These are phyloP conservation scores for Microstegium vimineum DNA, from an alignment of 176 grass and related monocot genomes.

Conservation along the genomic window DNA sequence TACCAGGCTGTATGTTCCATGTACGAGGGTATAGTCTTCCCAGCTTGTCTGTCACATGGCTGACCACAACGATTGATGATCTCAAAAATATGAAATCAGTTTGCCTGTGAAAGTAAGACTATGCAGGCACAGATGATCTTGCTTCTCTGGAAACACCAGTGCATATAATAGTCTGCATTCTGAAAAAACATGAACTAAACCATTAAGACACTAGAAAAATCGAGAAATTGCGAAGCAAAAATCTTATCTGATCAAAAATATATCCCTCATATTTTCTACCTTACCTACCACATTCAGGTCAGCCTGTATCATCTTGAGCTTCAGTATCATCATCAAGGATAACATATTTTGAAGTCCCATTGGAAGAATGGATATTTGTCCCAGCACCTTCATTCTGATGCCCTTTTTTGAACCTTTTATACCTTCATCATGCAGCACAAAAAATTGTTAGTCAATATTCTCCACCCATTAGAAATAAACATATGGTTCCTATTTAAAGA, in stretches of 20 bases:
- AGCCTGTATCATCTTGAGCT: conserved; percentile 40
- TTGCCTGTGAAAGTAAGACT: conserved; percentile 14
- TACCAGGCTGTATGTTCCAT: background rate
- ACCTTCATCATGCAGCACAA: conserved; percentile 47
- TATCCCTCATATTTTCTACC: conserved; percentile 12
- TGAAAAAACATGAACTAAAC: background rate
- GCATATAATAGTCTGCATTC: conserved; percentile 1
- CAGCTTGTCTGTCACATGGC: background rate
- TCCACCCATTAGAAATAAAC: background rate
- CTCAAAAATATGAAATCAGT: background rate
- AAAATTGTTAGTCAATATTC: conserved; percentile 26
- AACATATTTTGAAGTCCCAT: conserved; percentile 67
- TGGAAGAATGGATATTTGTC: conserved; percentile 29
- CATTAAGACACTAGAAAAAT: background rate
- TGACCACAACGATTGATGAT: background rate
- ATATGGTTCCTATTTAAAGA: background rate
- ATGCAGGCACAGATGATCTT: background rate
- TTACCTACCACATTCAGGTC: conserved; percentile 31
- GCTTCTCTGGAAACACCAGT: background rate
- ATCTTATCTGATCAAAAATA: background rate
- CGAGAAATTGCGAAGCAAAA: background rate
- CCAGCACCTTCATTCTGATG: conserved; percentile 41
- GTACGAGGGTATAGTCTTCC: conserved; percentile 9
- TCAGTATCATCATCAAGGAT: conserved; percentile 79
- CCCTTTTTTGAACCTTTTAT: conserved; percentile 66